These are phyloP conservation scores for Penicillium concentricum DNA, from an alignment of 2,329 filamentous ascomycete species.

Conservation along the genomic window DNA sequence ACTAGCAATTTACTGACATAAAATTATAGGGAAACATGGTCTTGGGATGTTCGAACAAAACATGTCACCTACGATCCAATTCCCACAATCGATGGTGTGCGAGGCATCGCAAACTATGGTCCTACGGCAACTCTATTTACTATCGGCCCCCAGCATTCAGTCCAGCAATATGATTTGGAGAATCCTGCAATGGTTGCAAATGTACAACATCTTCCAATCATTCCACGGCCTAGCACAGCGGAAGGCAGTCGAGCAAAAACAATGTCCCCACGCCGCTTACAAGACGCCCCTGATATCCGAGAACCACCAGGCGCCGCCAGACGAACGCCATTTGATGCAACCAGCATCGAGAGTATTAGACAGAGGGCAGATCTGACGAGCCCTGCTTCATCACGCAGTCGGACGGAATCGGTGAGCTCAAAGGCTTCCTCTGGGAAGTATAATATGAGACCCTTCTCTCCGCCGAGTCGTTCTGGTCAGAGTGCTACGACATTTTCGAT, in stretches of 20 bases:
- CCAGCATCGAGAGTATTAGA: constrained; percentile 60
- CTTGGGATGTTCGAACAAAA: constrained; percentile 98
- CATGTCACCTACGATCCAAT: constrained; percentile 88
- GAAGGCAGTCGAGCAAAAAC: constrained; percentile 54
- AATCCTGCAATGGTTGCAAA: constrained; percentile 80
- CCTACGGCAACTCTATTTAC: constrained; percentile 91
- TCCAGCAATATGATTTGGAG: constrained; percentile 94
- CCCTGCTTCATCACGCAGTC: constrained; percentile 62
- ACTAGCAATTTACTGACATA: background rate
- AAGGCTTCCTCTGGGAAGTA: constrained; percentile 52
- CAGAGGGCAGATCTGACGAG: constrained; percentile 65
- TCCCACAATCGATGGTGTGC: constrained; percentile 77
- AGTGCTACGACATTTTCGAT: constrained; percentile 49
- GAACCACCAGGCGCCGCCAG: constrained; percentile 69
- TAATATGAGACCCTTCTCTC: constrained; percentile 39
- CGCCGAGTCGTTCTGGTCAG: constrained; percentile 42
- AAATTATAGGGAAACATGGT: constrained; percentile 70
- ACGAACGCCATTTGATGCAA: constrained; percentile 70
- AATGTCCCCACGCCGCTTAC: constrained; percentile 32
- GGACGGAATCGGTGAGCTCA: constrained; percentile 62
- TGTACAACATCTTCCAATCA: constrained; percentile 78
- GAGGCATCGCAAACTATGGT: constrained; percentile 82
- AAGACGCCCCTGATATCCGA: constrained; percentile 57
- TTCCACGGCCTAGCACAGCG: constrained; percentile 76
- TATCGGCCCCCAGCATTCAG: constrained; percentile 78